Evolutionary conservation across 306 rosid species (phyloP), one percentile per base, ranked within the genome.

Genomic region (Cercis canadensis): DNA sequence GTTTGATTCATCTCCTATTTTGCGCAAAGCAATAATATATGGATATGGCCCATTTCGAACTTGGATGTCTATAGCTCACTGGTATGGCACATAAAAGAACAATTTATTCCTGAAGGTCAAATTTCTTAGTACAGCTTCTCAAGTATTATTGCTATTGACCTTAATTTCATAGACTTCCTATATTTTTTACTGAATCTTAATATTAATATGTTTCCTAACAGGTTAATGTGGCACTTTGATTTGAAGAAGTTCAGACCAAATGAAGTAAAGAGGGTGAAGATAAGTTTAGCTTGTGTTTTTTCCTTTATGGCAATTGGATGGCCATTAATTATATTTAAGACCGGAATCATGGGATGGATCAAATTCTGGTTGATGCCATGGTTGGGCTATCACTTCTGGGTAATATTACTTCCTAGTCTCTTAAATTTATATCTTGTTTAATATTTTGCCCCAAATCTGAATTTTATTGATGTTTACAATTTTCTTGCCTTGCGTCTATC

Each of bases 321-420:
- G 96, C 96, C 99, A 24, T 84, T 91, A 84, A 89, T 91, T 71
- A 78, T 94, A 75, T 91, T 78, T 83, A 94, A 89, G 87, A 64
- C 90, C 0, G 99, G 99, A 74, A 83, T 91, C 55, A 65, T 91
- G 78, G 99, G 99, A 74, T 94, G 99, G 99, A 72, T 94, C 74
- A 94, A 94, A 65, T 94, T 81, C 87, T 94, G 99, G 99, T 62
- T 94, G 85, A 91, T 94, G 97, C 99, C 99, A 32, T 94, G 97
- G 97, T 78, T 91, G 79, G 99, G 97, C 71, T 94, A 91, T 75
- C 97, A 94, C 91, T 91, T 94, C 67, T 94, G 99, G 99, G 99
- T 94, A 94, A 79, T 75, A 44, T 76, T 51, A 44, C 62, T 77
- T 76, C 62, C 60, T 51, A 16, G 44, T 68, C 55, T 52, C 76